A percentile compares a stretch with the other conserved stretches of the same genome.
These are phyloP conservation scores for Euphrasia confusa DNA, from an alignment of 257 asterid species.

Conservation along the genomic window DNA sequence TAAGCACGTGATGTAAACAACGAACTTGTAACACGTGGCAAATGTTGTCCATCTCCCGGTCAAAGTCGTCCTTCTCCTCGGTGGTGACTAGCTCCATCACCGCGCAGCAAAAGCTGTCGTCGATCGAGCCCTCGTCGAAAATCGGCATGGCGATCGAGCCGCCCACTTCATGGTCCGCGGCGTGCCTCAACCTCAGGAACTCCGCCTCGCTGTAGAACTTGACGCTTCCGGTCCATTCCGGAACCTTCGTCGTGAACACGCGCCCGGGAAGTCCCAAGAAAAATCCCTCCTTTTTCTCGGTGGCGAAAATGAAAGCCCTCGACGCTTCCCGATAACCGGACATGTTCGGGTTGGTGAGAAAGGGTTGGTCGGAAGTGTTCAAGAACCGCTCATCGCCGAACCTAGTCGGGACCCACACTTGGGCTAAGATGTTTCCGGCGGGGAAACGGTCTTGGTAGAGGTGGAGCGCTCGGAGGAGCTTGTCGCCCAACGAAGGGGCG, in stretches of 20 bases:
- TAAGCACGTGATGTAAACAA: neutral
- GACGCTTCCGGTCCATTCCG: conserved; percentile 84
- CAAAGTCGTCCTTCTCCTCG: conserved; percentile 48
- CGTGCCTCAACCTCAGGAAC: conserved; percentile 53
- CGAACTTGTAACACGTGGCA: conserved; percentile 56
- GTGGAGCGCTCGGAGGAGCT: conserved; percentile 50
- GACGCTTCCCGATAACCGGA: conserved; percentile 72
- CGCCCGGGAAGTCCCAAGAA: conserved; percentile 78
- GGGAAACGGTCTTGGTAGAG: conserved; percentile 41
- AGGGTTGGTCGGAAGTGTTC: conserved; percentile 67
- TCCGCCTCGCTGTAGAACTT: conserved; percentile 51
- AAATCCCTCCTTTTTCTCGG: conserved; percentile 37
- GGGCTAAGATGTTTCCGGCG: conserved; percentile 41
- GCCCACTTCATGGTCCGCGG: conserved; percentile 49
- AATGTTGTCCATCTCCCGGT: conserved; percentile 48
- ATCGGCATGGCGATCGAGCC: conserved; percentile 80
- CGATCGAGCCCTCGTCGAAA: conserved; percentile 40
- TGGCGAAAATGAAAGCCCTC: conserved; percentile 49
- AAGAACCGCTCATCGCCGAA: conserved; percentile 43
- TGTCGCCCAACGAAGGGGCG: conserved; percentile 38
- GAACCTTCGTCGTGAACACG: conserved; percentile 61
- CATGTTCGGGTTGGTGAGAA: conserved; percentile 49
- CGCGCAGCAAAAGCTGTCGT: conserved; percentile 49
- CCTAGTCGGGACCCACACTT: conserved; percentile 64
- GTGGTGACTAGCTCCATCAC: conserved; percentile 69